phyloP scores from a whole-genome alignment of 108 stramenopile species.

The Nitzschia palea region DNA sequence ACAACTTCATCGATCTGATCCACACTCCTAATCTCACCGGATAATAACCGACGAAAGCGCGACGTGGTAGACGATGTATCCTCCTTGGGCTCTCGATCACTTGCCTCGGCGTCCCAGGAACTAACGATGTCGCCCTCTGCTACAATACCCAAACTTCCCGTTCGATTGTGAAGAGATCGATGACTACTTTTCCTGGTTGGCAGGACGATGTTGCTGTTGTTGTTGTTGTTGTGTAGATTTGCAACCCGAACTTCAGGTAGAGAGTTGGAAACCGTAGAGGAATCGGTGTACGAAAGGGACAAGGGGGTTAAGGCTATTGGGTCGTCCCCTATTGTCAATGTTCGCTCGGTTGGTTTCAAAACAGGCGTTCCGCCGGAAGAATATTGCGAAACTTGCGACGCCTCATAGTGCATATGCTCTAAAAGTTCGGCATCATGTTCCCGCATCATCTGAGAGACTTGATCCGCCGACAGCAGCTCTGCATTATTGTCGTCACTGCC shows the following conservation, averaged over 20 bases:
- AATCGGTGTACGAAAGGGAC: too few relatives aligned
- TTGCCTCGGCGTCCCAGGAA: not conserved
- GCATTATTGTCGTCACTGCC: too few relatives aligned
- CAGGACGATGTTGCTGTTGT: not conserved
- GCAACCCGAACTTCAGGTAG: not conserved
- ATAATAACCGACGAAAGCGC: conserved; percentile 17
- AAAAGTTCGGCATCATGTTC: conserved; percentile 54
- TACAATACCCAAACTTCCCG: not conserved
- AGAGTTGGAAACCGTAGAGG: conserved; percentile 7
- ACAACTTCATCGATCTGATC: not conserved
- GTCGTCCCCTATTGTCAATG: conserved; percentile 27
- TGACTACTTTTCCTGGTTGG: not conserved
- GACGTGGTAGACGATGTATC: not conserved
- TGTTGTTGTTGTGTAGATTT: not conserved
- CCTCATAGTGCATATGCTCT: conserved; percentile 44
- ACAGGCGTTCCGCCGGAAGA: conserved; percentile 35
- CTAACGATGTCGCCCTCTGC: not conserved
- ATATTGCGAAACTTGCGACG: conserved; percentile 42
- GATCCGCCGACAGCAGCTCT: conserved; percentile 1
- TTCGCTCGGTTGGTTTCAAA: conserved; percentile 28
- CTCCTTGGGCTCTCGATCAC: not conserved
- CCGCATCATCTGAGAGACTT: conserved; percentile 30
- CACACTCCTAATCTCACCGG: conserved; percentile 25
- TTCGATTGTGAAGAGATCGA: not conserved
- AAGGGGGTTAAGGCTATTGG: too few relatives aligned